Evolutionary conservation across 148 eudicot species (phyloP).

Genomic region (Diospyros lotus): DNA sequence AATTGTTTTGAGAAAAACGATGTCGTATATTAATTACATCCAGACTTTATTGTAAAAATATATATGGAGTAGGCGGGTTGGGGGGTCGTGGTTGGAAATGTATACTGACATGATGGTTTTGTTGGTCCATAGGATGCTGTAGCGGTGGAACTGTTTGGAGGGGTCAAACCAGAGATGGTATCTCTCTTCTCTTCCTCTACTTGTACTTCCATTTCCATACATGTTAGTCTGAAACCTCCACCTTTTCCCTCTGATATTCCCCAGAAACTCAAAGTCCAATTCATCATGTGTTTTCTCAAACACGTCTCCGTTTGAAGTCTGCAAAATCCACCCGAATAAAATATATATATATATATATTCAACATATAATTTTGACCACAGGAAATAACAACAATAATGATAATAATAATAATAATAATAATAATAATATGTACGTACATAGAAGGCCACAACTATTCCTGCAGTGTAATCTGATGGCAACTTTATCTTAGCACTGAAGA

Average conservation of each 20-base stretch:
- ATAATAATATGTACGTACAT: slow-evolving; percentile 42
- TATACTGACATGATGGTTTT: slow-evolving; percentile 58
- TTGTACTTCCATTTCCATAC: slow-evolving; percentile 92
- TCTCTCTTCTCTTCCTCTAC: slow-evolving; percentile 82
- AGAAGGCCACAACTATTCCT: slow-evolving; percentile 94
- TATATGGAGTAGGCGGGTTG: too few species aligned
- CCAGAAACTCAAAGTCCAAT: slow-evolving; percentile 85
- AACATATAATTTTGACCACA: too few species aligned
- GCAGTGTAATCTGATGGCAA: slow-evolving; percentile 92
- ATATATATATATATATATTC: not conserved
- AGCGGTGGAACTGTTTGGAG: slow-evolving; percentile 75
- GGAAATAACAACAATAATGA: too few species aligned
- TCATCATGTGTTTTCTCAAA: slow-evolving; percentile 83
- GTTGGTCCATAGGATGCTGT: slow-evolving; percentile 78
- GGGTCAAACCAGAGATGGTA: slow-evolving; percentile 93
- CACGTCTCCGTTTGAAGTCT: slow-evolving; percentile 95
- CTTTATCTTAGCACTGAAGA: slow-evolving; percentile 89
- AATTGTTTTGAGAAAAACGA: too few species aligned
- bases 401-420: too few species aligned
- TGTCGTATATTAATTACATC: too few species aligned
- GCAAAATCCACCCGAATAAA: slow-evolving; percentile 8
- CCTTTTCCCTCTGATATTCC: slow-evolving; percentile 81
- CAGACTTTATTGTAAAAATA: too few species aligned
- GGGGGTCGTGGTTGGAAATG: too few species aligned
- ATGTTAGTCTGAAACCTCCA: slow-evolving; percentile 94